These are phyloP conservation scores for Suillus clintonianus DNA, from an alignment of 768 basidiomycete genomes.

Conservation along the genomic window DNA sequence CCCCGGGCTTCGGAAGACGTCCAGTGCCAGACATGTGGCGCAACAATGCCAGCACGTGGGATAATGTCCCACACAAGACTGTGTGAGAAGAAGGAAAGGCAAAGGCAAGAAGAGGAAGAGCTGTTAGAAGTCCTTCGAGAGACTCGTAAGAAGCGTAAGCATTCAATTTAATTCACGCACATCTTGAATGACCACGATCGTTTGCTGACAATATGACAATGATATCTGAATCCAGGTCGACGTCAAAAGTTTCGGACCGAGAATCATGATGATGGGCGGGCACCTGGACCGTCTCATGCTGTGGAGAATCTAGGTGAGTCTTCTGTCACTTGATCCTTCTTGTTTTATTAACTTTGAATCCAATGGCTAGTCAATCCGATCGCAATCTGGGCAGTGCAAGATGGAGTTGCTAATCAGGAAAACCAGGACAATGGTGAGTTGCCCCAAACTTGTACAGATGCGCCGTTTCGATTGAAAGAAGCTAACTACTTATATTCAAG, in stretches of 20 bases:
- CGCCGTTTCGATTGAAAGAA: too few species aligned
- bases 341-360: background rate
- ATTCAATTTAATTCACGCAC: background rate
- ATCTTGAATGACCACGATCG: background rate
- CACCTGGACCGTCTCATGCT: background rate
- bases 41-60: too few species aligned
- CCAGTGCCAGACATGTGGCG: too few species aligned
- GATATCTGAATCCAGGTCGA: background rate
- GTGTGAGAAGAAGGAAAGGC: too few species aligned
- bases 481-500: too few species aligned
- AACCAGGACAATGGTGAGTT: too few species aligned
- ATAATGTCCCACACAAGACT: too few species aligned
- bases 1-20: too few species aligned
- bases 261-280: background rate
- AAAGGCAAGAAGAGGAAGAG: background rate
- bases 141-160: background rate
- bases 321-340: background rate
- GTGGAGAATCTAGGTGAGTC: background rate
- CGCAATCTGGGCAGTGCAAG: background rate
- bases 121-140: background rate
- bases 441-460: too few species aligned
- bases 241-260: background rate
- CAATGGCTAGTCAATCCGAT: background rate
- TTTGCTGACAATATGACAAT: background rate
- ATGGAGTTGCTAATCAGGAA: too few species aligned